phyloP scores from a whole-genome alignment of 2,329 filamentous ascomycete species.

The Periconia macrospinosa region DNA sequence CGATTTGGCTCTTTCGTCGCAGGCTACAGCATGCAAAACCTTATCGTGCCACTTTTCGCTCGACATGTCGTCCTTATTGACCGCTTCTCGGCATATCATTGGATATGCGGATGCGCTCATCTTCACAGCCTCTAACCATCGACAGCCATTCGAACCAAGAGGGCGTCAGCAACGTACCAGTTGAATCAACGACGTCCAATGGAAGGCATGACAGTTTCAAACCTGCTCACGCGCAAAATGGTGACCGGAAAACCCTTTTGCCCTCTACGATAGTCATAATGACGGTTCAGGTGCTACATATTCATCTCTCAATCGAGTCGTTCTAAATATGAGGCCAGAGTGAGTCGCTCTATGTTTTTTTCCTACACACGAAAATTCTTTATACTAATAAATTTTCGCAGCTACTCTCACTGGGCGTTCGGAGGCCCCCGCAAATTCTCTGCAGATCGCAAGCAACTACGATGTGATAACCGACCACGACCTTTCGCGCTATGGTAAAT shows the following conservation, averaged over 20 bases:
- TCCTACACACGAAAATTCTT: background rate
- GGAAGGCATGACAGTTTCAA: conserved; percentile 18
- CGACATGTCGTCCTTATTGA: too few species aligned
- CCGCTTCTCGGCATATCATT: conserved; percentile 12
- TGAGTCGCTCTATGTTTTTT: conserved; percentile 2
- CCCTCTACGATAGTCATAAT: conserved; percentile 41
- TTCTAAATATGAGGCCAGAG: conserved; percentile 43
- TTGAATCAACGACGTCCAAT: conserved; percentile 15
- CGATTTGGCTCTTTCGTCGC: too few species aligned
- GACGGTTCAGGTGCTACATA: conserved; percentile 41
- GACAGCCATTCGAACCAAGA: conserved; percentile 5
- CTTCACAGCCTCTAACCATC: conserved; percentile 2
- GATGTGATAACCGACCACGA: conserved; percentile 46
- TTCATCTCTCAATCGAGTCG: conserved; percentile 36
- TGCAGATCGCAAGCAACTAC: conserved; percentile 35
- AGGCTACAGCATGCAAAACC: too few species aligned
- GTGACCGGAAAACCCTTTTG: conserved; percentile 31
- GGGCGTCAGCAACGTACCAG: background rate
- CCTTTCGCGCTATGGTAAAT: conserved; percentile 18
- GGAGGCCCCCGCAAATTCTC: conserved; percentile 40
- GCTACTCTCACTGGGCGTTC: conserved; percentile 30
- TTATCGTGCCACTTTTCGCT: too few species aligned
- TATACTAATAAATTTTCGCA: background rate
- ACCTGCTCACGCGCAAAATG: conserved; percentile 24
- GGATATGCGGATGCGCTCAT: conserved; percentile 21